A percentile compares a stretch with the other conserved stretches of the same genome.
Evolutionary conservation across 2,329 filamentous ascomycete species (phyloP).

Genomic region (Cercospora berteroae): DNA sequence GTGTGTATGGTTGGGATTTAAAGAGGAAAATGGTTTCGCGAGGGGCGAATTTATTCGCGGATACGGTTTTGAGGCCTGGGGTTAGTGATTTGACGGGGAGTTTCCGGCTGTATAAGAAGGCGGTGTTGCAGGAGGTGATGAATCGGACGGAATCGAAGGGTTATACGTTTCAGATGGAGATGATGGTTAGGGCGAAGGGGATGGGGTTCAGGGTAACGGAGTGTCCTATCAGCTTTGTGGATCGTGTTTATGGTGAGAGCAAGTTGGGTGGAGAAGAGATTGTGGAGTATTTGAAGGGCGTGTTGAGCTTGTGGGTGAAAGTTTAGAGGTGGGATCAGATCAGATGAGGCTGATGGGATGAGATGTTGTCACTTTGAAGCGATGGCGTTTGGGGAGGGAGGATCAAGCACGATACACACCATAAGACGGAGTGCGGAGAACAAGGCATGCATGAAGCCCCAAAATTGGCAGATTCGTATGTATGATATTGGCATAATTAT

Average conservation of each 20-base stretch:
- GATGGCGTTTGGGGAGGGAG: constrained; percentile 21
- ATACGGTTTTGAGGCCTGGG: constrained; percentile 87
- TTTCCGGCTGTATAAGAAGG: constrained; percentile 92
- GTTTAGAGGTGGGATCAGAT: constrained; percentile 36
- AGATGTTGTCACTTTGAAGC: constrained; percentile 9
- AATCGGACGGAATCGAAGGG: constrained; percentile 89
- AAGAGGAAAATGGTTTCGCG: constrained; percentile 74
- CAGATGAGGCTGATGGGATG: not conserved
- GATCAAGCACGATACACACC: not conserved
- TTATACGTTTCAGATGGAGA: constrained; percentile 99
- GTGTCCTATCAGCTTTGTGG: constrained; percentile 94
- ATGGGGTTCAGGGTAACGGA: constrained; percentile 94
- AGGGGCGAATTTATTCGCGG: constrained; percentile 91
- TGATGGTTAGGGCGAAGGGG: constrained; percentile 96
- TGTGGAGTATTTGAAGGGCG: constrained; percentile 82
- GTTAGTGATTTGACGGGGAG: constrained; percentile 94
- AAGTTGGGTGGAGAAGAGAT: constrained; percentile 96
- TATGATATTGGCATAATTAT: constrained; percentile 11
- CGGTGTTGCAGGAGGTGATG: constrained; percentile 86
- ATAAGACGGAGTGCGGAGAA: not conserved
- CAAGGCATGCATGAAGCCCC: constrained; percentile 2
- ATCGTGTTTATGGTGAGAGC: constrained; percentile 89
- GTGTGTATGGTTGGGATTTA: constrained; percentile 95
- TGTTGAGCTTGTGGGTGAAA: constrained; percentile 51
- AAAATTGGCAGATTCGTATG: constrained; percentile 18